Evolutionary conservation across 257 asterid species (phyloP), one percentile per base, ranked within the genome.

Genomic region (Scutellaria minor): DNA sequence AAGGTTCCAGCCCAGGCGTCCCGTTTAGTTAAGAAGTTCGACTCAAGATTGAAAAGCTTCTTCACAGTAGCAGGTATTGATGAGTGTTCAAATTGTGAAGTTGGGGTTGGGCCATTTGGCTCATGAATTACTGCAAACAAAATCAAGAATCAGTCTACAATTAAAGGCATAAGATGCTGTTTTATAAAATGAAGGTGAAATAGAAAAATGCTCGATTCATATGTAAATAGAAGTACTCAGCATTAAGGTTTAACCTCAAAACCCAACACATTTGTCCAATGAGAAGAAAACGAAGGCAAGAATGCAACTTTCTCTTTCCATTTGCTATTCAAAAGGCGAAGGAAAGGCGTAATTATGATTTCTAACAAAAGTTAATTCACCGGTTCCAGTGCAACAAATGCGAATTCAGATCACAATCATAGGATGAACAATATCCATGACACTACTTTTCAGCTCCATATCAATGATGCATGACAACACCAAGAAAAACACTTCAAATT

Each of bases 1-100:
- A 93, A 93, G 55, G 96, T 91, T 70, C 96, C 98, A 78, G 98
- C 98, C 98, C 98, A 91, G 2, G 96, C 97, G 64, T 93, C 98
- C 79, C 98, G 83, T 82, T 89, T 93, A 55, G 97, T 93, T 83
- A 93, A 74, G 81, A 91, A 93, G 73, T 90, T 94, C 0, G 98
- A 94, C 24, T 80, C 78, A 37, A 94, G 86, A 78, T 89, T 91
- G 70, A 94, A 93, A 60, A 93, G 93, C 77, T 84, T 91, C 90
- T 89, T 93, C 79, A 93, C 95, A 3, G 98, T 93, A 45, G 97
- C 97, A 58, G 98, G 96, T 68, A 93, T 86, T 5, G 98, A 93
- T 6, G 98, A 93, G 82, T 93, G 98, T 55, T 93, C 98, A 71
- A 81, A 93, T 64, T 93, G 97, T 14, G 98, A 93, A 53, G 81